Conservation (phyloP, 441 rosid species). For the Gossypium davidsonii region DNA sequence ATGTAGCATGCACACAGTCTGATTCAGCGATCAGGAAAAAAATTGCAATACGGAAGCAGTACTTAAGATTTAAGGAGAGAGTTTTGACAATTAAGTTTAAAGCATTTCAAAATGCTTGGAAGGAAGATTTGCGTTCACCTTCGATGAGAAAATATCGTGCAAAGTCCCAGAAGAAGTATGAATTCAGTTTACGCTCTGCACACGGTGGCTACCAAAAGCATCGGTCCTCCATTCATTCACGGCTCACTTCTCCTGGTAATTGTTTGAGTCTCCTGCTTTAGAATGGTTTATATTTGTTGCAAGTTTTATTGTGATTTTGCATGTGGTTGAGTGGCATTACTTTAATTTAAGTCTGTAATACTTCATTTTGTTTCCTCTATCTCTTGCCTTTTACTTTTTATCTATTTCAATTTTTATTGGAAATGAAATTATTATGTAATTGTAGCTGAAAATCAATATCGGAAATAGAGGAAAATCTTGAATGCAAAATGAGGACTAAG, state of each 20-base stretch:
- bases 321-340: not conserved
- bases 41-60: constrained; percentile 38
- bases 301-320: constrained; percentile 1
- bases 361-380: not conserved
- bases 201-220: constrained; percentile 50
- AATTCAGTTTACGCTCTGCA: constrained; percentile 42
- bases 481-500: not conserved
- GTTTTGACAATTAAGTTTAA: constrained; percentile 72
- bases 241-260: constrained; percentile 71
- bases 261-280: not conserved
- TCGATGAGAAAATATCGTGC: constrained; percentile 49
- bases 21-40: constrained; percentile 43
- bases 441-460: not conserved
- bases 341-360: not conserved
- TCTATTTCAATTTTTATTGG: not conserved
- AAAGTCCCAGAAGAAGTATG: constrained; percentile 66
- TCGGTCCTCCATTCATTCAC: constrained; percentile 61
- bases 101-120: constrained; percentile 77
- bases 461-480: not conserved
- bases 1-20: constrained; percentile 21
- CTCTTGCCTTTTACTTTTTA: not conserved
- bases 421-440: not conserved
- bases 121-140: constrained; percentile 64
- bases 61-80: constrained; percentile 69
- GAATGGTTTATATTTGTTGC: not conserved